Evolutionary conservation across 164 flowering plant genomes (phyloP).

Genomic region (Dillenia turbinata): DNA sequence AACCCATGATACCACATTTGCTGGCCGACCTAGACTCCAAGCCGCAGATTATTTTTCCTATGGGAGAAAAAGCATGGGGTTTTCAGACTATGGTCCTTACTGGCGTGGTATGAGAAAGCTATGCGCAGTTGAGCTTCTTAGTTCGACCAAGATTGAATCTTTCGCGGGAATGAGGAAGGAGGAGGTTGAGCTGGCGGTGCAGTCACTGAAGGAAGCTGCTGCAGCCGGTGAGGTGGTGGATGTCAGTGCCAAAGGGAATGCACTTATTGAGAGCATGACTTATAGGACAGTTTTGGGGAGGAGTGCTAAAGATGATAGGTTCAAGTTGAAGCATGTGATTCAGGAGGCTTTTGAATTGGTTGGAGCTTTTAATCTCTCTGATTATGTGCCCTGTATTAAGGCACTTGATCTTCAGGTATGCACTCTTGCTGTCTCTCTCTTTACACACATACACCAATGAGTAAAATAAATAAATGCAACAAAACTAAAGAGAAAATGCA

Average conservation of each 20-base stretch:
- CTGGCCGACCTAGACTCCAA: conserved; percentile 7
- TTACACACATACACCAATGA: too few species aligned
- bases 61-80: background rate
- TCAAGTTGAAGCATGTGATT: conserved; percentile 7
- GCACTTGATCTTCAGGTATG: conserved; percentile 19
- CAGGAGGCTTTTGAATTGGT: conserved; percentile 9
- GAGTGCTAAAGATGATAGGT: conserved; percentile 2
- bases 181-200: background rate
- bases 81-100: background rate
- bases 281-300: conserved; percentile 13
- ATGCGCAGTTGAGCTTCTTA: background rate
- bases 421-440: too few species aligned
- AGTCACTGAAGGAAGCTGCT: background rate
- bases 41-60: background rate
- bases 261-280: conserved; percentile 6
- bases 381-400: conserved; percentile 18
- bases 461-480: too few species aligned
- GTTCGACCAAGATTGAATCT: background rate
- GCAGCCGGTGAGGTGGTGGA: conserved; percentile 1
- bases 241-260: conserved; percentile 6
- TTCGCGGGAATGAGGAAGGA: conserved; percentile 1
- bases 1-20: conserved; percentile 8
- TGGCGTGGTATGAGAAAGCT: background rate
- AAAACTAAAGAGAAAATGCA: too few species aligned
- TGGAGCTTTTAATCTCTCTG: conserved; percentile 22